Conservation (phyloP, 2,329 filamentous ascomycete species). For the Fonsecaea nubica region DNA sequence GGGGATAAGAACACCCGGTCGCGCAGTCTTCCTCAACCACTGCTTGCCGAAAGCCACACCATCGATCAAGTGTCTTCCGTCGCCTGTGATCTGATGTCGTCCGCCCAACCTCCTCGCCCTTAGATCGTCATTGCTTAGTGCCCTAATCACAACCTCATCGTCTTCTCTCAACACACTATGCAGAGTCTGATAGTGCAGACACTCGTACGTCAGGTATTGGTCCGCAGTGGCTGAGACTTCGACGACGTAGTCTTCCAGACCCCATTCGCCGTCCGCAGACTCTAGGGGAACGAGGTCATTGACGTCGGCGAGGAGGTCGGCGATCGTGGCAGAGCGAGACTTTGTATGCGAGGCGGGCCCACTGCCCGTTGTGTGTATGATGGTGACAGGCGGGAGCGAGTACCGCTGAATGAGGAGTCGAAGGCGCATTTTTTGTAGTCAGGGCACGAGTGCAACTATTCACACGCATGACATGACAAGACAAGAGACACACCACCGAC, state of each 20-base stretch:
- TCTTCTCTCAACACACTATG: constrained; percentile 76
- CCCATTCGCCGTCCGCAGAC: constrained; percentile 71
- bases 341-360: constrained; percentile 50
- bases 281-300: constrained; percentile 84
- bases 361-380: constrained; percentile 70
- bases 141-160: constrained; percentile 84
- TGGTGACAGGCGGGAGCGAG: constrained; percentile 71
- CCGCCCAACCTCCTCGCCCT: constrained; percentile 75
- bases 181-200: constrained; percentile 81
- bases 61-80: constrained; percentile 82
- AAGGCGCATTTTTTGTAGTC: constrained; percentile 65
- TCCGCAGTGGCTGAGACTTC: constrained; percentile 63
- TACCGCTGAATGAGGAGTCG: constrained; percentile 76
- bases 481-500: background rate
- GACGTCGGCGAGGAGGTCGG: constrained; percentile 76
- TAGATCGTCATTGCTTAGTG: constrained; percentile 76
- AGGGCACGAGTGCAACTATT: background rate
- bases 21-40: constrained; percentile 64
- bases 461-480: background rate
- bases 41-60: constrained; percentile 83
- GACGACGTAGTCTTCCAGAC: constrained; percentile 86
- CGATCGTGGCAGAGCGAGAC: constrained; percentile 67
- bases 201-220: constrained; percentile 70
- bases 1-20: constrained; percentile 74
- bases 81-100: constrained; percentile 77